Evolutionary conservation across 306 rosid genomes (phyloP), one percentile per base, ranked within the genome.

Genomic region (Quercus gilva): DNA sequence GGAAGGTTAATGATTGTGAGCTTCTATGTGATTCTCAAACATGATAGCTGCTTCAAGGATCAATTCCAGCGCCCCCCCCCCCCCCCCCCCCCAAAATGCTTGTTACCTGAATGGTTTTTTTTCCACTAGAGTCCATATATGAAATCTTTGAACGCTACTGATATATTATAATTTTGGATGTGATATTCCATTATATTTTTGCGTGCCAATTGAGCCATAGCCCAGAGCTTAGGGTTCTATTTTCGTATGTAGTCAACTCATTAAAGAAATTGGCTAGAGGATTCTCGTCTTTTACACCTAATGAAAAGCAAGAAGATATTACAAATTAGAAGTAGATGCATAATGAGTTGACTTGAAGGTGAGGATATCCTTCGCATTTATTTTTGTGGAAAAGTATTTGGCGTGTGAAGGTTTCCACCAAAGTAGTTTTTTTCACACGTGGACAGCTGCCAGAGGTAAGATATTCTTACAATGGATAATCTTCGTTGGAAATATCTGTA

Each of bases 1-100:
- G 61, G 79, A 78, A 28, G 59, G 73, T 72, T 55, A 5, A 37
- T 56, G n/a, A n/a, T 73, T 69, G 33, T 70, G 56, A 51, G 67
- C 26, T 6, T 71, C 41, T 52, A 76, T 53, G 78, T n/a, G 25
- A 58, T 60, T 52, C 76, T 67, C 17, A 67, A 19, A 67, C 71
- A 33, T 33, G 45, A 33, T 17, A 33, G 15, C 71, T 26, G 14
- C 29, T 33, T 31, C 51, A 65, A 67, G 72, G 33, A 67, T 67
- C 15, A 67, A 31, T 67, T 19, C 19, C 9, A n/a, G n/a, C 7
- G 1, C 1, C 9, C 12, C 45, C 11, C 43, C 10, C n/a, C 3
- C 0, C 29, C 45, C 11, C 18, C 33, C 4, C 21, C 37, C 7
- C 0, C 5, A 1, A 2, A 2, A 9, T 2, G 29, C n/a, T 29